A percentile compares a stretch with the other conserved stretches of the same genome.
Conservation (phyloP, 2,329 filamentous ascomycete species). For the Alternaria rosae region DNA sequence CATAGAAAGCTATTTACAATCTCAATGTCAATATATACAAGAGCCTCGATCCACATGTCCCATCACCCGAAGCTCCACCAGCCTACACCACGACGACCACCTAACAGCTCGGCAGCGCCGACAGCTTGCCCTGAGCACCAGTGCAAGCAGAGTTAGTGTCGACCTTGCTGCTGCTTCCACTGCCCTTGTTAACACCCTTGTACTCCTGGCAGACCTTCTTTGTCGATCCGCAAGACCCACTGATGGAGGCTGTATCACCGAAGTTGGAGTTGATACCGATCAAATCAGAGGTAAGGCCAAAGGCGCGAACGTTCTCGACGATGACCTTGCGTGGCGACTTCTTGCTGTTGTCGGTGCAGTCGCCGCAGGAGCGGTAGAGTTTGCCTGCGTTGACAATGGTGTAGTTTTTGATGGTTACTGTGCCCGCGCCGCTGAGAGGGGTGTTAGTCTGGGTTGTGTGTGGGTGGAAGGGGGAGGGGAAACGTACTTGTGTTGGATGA, state of each 20-base stretch:
- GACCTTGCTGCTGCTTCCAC: conserved; percentile 22
- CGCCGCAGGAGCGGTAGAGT: conserved; percentile 59
- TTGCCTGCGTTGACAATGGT: conserved; percentile 57
- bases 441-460: neutral
- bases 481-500: conserved; percentile 48
- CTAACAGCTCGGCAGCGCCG: conserved; percentile 16
- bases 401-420: conserved; percentile 38
- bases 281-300: conserved; percentile 49
- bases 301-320: conserved; percentile 52
- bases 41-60: too few relatives aligned
- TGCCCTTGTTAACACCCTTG: conserved; percentile 33
- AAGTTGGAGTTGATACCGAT: conserved; percentile 60
- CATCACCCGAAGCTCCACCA: too few relatives aligned
- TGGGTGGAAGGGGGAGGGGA: conserved; percentile 6
- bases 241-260: conserved; percentile 55
- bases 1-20: too few relatives aligned
- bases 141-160: conserved; percentile 20
- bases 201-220: conserved; percentile 33
- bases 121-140: conserved; percentile 27
- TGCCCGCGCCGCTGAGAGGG: neutral
- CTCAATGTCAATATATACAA: too few relatives aligned
- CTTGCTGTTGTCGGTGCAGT: conserved; percentile 52
- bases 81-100: too few relatives aligned
- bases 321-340: conserved; percentile 53
- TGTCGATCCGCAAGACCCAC: conserved; percentile 47